Evolutionary conservation across 2,329 filamentous ascomycete species (phyloP).

Genomic region (Colletotrichum limetticola): DNA sequence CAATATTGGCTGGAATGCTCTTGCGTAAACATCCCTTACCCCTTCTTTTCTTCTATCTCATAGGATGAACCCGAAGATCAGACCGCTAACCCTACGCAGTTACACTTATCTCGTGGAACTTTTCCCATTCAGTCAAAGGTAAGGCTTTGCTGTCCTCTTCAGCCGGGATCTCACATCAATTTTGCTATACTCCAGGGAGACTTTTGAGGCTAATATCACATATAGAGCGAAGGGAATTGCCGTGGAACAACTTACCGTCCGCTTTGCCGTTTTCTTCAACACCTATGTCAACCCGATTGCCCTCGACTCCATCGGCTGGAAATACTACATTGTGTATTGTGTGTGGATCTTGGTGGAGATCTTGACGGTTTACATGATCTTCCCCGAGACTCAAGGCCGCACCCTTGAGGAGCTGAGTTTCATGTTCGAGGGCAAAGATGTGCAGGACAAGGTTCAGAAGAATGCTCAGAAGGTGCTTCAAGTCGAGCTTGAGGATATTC

Average conservation of each 20-base stretch:
- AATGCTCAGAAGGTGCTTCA: conserved; percentile 35
- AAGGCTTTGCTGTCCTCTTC: neutral
- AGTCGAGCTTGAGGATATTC: conserved; percentile 25
- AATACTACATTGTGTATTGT: conserved; percentile 56
- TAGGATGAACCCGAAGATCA: conserved; percentile 13
- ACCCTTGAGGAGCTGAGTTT: conserved; percentile 75
- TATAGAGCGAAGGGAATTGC: conserved; percentile 49
- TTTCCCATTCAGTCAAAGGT: conserved; percentile 48
- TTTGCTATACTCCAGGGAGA: neutral
- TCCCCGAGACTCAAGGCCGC: conserved; percentile 85
- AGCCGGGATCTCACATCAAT: fast-evolving
- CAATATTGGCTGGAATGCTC: conserved; percentile 22
- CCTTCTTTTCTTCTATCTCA: fast-evolving
- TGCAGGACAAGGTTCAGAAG: conserved; percentile 32
- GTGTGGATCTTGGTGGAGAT: conserved; percentile 55
- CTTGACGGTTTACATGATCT: conserved; percentile 78
- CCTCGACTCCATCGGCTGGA: conserved; percentile 51
- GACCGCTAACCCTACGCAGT: conserved; percentile 33
- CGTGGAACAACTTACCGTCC: conserved; percentile 49
- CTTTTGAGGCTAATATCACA: neutral
- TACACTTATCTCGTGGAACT: conserved; percentile 54
- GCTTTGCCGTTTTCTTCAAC: conserved; percentile 55
- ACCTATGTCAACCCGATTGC: conserved; percentile 59
- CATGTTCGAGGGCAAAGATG: conserved; percentile 37
- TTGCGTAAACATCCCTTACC: neutral